Evolutionary conservation across 441 rosid genomes (phyloP), one percentile per base, ranked within the genome.

Genomic region (Jatropha podagrica): DNA sequence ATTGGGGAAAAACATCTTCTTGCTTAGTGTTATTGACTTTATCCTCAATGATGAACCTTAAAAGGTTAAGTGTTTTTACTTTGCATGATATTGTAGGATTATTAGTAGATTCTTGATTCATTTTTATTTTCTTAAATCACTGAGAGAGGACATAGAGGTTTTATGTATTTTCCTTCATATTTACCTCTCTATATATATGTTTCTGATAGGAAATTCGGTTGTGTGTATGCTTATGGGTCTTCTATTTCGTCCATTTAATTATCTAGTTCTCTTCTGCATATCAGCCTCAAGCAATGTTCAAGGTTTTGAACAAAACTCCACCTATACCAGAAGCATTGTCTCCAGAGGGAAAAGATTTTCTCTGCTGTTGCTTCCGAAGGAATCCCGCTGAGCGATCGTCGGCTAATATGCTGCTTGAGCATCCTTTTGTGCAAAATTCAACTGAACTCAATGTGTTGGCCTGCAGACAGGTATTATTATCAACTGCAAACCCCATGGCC

Each of bases 201-300:
- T 44, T 15, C 14, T 12, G 5, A 23, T 51, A 42, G 56, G 11
- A 15, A 61, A 67, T 61, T 61, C 41, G 17, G 32, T 60, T 44
- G n/a, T 59, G 38, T 27, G 32, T 66, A 44, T 20, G 40, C 56
- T 64, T 54, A 4, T 15, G 41, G 26, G n/a, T 58, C 44, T 61
- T 48, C 11, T 49, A 4, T 27, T 49, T 27, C 17, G 2, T 51
- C 5, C 51, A 1, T 44, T 74, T 66, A 56, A 46, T 69, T 60
- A 17, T 72, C 74, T n/a, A 64, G 60, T 73, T 44, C 1, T 73
- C 69, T 78, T 80, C n/a, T 37, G 42, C 76, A 44, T 63, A 61
- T 77, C 89, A 90, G 95, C 89, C 89, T 76, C 81, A 70, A 76
- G 96, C 91, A 4, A 85, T 89, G 93, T 91, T 88, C 90, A 86